These are phyloP conservation scores for Huntiella abstrusa DNA, from an alignment of 2,329 filamentous ascomycete species.

Conservation along the genomic window DNA sequence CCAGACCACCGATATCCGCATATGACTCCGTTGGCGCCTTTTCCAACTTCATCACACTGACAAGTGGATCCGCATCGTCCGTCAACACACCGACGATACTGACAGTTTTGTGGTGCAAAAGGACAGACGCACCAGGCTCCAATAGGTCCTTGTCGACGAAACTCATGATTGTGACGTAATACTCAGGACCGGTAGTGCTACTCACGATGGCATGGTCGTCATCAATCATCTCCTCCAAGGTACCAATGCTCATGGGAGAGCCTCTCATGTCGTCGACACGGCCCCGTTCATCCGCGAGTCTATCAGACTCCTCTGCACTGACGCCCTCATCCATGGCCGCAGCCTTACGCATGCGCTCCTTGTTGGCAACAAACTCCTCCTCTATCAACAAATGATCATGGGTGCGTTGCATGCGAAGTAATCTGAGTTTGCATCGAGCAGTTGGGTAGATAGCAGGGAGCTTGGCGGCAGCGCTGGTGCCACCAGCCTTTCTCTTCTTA, in stretches of 20 bases:
- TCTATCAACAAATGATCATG: conserved; percentile 94
- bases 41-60: conserved; percentile 98
- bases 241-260: conserved; percentile 95
- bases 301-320: conserved; percentile 47
- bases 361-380: conserved; percentile 98
- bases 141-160: conserved; percentile 98
- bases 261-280: conserved; percentile 97
- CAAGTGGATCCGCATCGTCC: conserved; percentile 84
- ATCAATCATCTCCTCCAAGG: conserved; percentile 95
- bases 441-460: conserved; percentile 87
- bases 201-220: conserved; percentile 98
- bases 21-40: conserved; percentile 98
- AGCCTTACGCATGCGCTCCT: conserved; percentile 84
- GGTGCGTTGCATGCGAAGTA: conserved; percentile 94
- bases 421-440: conserved; percentile 89
- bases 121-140: conserved; percentile 85
- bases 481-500: conserved; percentile 94
- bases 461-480: conserved; percentile 86
- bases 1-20: conserved; percentile 91
- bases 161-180: conserved; percentile 99
- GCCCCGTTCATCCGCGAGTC: conserved; percentile 84
- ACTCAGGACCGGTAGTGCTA: conserved; percentile 90
- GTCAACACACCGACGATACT: conserved; percentile 95
- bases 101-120: conserved; percentile 93
- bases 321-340: conserved; percentile 60